phyloP scores from a whole-genome alignment of 352 stramenopile species.

The Thraustochytrium sp. region DNA sequence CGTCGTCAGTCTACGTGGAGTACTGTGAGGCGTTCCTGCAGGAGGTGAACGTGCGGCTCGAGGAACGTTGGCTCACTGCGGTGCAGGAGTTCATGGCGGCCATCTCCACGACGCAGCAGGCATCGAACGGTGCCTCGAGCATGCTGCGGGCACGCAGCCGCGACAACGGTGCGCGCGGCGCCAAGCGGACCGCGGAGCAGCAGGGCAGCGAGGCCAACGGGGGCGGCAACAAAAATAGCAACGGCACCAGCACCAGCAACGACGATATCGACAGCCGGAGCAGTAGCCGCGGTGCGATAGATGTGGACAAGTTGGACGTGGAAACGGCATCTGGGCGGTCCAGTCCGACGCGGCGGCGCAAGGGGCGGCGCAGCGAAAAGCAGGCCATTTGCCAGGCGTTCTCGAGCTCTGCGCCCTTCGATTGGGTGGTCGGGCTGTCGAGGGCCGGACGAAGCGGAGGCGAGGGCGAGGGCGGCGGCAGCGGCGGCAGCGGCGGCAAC shows the following conservation, averaged over 20 bases:
- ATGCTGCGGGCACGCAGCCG: neutral
- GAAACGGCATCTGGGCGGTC: no score
- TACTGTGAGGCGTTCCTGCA: slow-evolving; percentile 36
- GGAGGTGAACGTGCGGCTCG: slow-evolving; percentile 27
- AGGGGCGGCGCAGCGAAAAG: neutral
- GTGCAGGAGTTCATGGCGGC: slow-evolving; percentile 23
- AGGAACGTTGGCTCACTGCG: slow-evolving; percentile 40
- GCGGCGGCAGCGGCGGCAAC: neutral
- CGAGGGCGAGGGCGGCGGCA: neutral
- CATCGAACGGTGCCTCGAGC: neutral
- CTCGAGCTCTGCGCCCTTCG: neutral
- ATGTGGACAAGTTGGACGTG: no score
- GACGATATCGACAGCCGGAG: slow-evolving; percentile 5
- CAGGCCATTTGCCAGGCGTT: neutral
- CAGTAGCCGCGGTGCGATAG: no score
- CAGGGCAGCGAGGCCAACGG: no score
- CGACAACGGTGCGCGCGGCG: no score
- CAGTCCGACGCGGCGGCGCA: neutral
- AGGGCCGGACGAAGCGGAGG: neutral
- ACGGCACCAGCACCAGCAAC: no score
- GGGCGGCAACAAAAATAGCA: no score
- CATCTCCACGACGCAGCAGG: neutral
- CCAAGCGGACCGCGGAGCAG: no score
- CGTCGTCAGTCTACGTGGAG: slow-evolving; percentile 7
- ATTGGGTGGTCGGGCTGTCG: neutral